These are phyloP conservation scores for Amanita polypyramis DNA, from an alignment of 768 basidiomycete genomes.

Conservation along the genomic window DNA sequence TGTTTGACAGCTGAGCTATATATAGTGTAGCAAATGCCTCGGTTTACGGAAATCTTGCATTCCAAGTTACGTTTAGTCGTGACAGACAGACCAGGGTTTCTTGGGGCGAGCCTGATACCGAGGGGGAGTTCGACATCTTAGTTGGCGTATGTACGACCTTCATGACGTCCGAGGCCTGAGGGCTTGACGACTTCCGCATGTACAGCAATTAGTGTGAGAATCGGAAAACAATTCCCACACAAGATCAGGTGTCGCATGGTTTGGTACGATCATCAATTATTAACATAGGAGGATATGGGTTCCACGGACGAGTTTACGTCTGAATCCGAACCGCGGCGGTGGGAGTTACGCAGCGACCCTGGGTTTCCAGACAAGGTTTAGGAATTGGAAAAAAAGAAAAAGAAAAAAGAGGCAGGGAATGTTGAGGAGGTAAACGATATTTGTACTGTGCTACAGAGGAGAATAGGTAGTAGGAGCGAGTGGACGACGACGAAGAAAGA, in stretches of 20 bases:
- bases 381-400: not conserved
- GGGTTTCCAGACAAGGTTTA: not conserved
- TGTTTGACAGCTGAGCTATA: conserved; percentile 4
- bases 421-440: not conserved
- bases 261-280: conserved; percentile 6
- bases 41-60: conserved; percentile 8
- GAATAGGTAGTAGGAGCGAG: not conserved
- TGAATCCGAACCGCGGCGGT: conserved; percentile 28
- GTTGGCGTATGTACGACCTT: not conserved
- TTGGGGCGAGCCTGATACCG: not conserved
- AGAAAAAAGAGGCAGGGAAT: not conserved
- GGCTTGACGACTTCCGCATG: conserved; percentile 6
- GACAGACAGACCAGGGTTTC: conserved; percentile 6
- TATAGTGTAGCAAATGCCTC: conserved; percentile 4
- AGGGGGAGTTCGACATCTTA: not conserved
- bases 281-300: conserved; percentile 12
- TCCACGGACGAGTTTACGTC: conserved; percentile 26
- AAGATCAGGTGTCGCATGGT: conserved; percentile 1
- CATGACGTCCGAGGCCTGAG: not conserved
- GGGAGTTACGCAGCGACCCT: conserved; percentile 12
- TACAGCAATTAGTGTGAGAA: conserved; percentile 5
- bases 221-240: not conserved
- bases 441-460: not conserved
- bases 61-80: not conserved
- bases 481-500: not conserved